phyloP scores from a whole-genome alignment of 2,329 filamentous ascomycete genomes.

The Hypomyces rosellus region DNA sequence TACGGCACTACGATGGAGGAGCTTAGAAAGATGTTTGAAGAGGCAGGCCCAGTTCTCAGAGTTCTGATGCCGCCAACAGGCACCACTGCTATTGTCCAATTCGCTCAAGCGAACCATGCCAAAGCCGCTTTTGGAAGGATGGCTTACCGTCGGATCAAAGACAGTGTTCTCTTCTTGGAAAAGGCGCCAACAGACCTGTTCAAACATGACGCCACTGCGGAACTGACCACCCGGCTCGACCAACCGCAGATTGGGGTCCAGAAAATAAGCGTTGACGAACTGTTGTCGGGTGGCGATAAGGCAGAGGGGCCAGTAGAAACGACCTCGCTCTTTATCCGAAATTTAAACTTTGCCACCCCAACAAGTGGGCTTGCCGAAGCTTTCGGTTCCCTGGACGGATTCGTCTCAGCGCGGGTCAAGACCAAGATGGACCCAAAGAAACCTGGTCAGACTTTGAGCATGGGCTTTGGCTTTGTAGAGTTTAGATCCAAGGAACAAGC shows the following conservation, averaged over 20 bases:
- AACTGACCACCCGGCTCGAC: constrained; percentile 24
- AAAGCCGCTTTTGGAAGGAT: constrained; percentile 77
- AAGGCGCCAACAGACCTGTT: constrained; percentile 87
- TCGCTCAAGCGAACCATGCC: constrained; percentile 69
- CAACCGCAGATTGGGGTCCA: constrained; percentile 39
- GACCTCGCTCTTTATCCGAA: constrained; percentile 86
- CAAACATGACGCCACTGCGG: constrained; percentile 22
- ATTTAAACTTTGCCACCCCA: constrained; percentile 87
- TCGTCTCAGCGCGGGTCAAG: constrained; percentile 84
- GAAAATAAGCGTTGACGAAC: constrained; percentile 62
- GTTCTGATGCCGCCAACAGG: constrained; percentile 89
- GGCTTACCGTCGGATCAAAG: constrained; percentile 85
- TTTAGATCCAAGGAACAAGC: constrained; percentile 75
- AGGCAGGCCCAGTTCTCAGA: constrained; percentile 72
- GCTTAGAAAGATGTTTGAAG: constrained; percentile 73
- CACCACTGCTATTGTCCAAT: constrained; percentile 91
- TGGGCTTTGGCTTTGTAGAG: constrained; percentile 95
- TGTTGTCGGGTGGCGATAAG: constrained; percentile 54
- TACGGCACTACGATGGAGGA: constrained; percentile 76
- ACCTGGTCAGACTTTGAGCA: constrained; percentile 79
- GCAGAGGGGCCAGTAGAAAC: constrained; percentile 53
- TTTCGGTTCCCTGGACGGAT: constrained; percentile 79
- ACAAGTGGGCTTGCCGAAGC: constrained; percentile 67
- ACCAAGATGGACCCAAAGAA: constrained; percentile 91
- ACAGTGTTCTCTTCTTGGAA: constrained; percentile 86